These are phyloP conservation scores for Prunus yedoensis DNA, from an alignment of 331 rosid species.

Conservation along the genomic window DNA sequence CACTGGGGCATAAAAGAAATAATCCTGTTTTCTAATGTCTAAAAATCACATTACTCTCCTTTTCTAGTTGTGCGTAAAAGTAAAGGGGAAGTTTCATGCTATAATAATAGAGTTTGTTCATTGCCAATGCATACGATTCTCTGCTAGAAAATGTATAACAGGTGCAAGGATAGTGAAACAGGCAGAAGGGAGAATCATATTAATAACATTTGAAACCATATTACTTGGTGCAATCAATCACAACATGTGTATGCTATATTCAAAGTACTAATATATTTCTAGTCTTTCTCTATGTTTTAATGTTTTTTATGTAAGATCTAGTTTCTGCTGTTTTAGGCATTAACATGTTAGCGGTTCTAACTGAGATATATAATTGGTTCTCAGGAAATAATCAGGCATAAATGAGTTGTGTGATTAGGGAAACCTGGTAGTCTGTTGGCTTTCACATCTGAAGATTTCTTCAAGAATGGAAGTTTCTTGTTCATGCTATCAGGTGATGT, in stretches of 20 bases:
- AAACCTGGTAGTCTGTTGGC: constrained; percentile 54
- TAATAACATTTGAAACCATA: too few relatives aligned
- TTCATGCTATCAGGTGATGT: constrained; percentile 31
- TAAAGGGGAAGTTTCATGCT: background rate
- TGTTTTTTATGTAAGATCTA: background rate
- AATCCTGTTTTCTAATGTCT: background rate
- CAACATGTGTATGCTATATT: too few relatives aligned
- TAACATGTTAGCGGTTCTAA: background rate
- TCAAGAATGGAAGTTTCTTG: constrained; percentile 39
- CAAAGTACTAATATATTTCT: too few relatives aligned
- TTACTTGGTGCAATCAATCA: too few relatives aligned
- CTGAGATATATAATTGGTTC: background rate
- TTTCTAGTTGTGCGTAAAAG: background rate
- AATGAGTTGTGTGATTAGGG: background rate
- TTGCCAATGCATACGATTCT: background rate
- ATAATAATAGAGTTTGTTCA: background rate
- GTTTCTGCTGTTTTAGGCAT: background rate
- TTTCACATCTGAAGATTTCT: constrained; percentile 48
- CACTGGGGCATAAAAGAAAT: background rate
- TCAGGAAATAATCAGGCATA: background rate
- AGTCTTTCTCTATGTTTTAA: background rate
- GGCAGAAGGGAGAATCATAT: too few relatives aligned
- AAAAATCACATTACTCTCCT: background rate
- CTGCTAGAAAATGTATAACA: background rate
- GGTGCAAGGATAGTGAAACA: background rate